Percentiles rank a stretch among this genome's conserved stretches.
Evolutionary conservation across 2,329 filamentous ascomycete genomes (phyloP).

Genomic region (Gaeumannomyces tritici): DNA sequence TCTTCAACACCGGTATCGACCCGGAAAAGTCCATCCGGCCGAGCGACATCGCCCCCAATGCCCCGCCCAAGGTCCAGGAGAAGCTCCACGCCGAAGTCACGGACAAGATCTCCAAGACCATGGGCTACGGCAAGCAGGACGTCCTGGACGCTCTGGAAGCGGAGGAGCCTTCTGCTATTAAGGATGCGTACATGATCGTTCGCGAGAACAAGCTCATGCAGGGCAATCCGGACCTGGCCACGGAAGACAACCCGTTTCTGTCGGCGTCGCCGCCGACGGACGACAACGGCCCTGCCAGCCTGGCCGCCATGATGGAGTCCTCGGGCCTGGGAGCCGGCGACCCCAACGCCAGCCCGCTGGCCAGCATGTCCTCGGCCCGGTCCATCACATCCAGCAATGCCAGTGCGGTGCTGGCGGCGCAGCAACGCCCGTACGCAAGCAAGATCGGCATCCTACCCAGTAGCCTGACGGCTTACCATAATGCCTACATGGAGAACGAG

Average conservation of each 20-base stretch:
- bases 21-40: conserved; percentile 85
- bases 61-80: conserved; percentile 70
- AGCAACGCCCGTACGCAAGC: conserved; percentile 55
- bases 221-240: conserved; percentile 64
- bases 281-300: conserved; percentile 42
- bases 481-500: conserved; percentile 74
- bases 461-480: conserved; percentile 83
- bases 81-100: conserved; percentile 88
- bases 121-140: conserved; percentile 93
- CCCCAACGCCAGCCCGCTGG: conserved; percentile 36
- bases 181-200: conserved; percentile 97
- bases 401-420: conserved; percentile 19
- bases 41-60: conserved; percentile 69
- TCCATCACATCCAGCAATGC: conserved; percentile 41
- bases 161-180: conserved; percentile 93
- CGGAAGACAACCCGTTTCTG: conserved; percentile 29
- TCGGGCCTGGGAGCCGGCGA: conserved; percentile 20
- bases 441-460: conserved; percentile 89
- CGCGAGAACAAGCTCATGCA: conserved; percentile 97
- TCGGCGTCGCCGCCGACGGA: conserved; percentile 35
- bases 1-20: conserved; percentile 88
- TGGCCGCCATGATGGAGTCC: conserved; percentile 39
- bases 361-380: conserved; percentile 44
- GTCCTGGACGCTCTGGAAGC: conserved; percentile 89
- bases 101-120: conserved; percentile 91